phyloP scores from a whole-genome alignment of 495 filamentous ascomycete genomes.

The Choiromyces venosus region DNA sequence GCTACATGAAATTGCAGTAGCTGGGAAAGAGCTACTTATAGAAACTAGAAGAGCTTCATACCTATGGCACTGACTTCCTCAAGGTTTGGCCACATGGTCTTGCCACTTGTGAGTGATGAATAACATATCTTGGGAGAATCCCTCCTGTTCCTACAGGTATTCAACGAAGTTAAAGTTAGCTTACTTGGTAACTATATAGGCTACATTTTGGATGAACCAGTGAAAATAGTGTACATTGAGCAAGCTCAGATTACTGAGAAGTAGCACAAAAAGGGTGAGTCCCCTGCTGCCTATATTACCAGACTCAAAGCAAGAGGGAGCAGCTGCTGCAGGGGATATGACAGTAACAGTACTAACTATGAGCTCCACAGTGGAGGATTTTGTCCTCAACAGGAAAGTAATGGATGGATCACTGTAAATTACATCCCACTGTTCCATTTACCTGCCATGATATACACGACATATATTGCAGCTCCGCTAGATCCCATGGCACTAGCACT shows the following conservation, averaged over 20 bases:
- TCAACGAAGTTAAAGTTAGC: constrained; percentile 16
- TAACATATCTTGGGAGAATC: constrained; percentile 21
- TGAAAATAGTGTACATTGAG: neutral
- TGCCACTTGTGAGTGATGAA: constrained; percentile 11
- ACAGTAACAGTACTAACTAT: neutral
- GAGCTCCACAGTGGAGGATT: neutral
- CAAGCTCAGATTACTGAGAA: neutral
- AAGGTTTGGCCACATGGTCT: constrained; percentile 6
- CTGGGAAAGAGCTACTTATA: constrained; percentile 20
- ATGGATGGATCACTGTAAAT: neutral
- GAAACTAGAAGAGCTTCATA: constrained; percentile 21
- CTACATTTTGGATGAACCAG: constrained; percentile 1
- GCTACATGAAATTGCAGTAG: constrained; percentile 25
- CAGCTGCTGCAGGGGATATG: neutral
- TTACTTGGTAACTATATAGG: constrained; percentile 31
- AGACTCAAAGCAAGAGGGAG: neutral
- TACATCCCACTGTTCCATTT: neutral
- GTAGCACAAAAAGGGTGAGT: neutral
- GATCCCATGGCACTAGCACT: neutral
- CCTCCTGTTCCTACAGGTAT: constrained; percentile 23
- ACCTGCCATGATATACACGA: neutral
- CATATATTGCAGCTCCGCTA: neutral
- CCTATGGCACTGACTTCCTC: constrained; percentile 24
- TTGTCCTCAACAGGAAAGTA: neutral
- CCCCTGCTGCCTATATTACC: neutral